phyloP scores from a whole-genome alignment of 306 rosid genomes.

The Cicer bijugum region DNA sequence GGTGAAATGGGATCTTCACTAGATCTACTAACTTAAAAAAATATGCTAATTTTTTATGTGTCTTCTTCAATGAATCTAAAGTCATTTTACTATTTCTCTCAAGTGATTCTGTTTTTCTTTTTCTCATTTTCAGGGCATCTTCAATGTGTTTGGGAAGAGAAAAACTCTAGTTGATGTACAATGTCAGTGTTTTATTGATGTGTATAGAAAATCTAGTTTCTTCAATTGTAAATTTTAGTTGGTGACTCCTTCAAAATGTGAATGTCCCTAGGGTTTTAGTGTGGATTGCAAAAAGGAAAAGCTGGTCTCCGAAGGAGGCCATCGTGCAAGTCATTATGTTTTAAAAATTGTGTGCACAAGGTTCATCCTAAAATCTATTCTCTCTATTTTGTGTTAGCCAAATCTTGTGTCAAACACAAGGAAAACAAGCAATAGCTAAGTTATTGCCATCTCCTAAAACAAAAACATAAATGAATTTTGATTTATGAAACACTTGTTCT shows the following conservation, averaged over 20 bases:
- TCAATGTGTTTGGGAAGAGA: conserved; percentile 31
- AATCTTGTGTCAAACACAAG: conserved; percentile 15
- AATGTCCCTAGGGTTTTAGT: background rate
- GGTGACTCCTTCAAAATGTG: conserved; percentile 21
- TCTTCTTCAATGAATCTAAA: conserved; percentile 9
- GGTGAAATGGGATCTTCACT: conserved; percentile 2
- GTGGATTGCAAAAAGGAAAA: conserved; percentile 24
- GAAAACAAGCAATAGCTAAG: background rate
- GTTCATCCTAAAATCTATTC: background rate
- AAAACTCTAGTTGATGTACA: background rate
- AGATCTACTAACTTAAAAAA: background rate
- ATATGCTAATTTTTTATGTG: background rate
- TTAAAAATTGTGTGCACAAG: conserved; percentile 23
- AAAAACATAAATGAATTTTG: too few species aligned
- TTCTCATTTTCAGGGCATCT: conserved; percentile 43
- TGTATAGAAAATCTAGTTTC: conserved; percentile 43
- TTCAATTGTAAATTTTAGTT: conserved; percentile 38
- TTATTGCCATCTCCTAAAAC: too few species aligned
- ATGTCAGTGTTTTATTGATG: conserved; percentile 6
- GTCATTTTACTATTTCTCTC: conserved; percentile 23
- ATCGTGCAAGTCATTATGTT: conserved; percentile 9
- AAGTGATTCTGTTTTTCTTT: conserved; percentile 29
- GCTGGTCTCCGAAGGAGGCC: conserved; percentile 48
- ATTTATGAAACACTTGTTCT: too few species aligned
- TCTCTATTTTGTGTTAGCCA: background rate